phyloP scores from a whole-genome alignment of 345 rosid species.

The Pistacia vera region DNA sequence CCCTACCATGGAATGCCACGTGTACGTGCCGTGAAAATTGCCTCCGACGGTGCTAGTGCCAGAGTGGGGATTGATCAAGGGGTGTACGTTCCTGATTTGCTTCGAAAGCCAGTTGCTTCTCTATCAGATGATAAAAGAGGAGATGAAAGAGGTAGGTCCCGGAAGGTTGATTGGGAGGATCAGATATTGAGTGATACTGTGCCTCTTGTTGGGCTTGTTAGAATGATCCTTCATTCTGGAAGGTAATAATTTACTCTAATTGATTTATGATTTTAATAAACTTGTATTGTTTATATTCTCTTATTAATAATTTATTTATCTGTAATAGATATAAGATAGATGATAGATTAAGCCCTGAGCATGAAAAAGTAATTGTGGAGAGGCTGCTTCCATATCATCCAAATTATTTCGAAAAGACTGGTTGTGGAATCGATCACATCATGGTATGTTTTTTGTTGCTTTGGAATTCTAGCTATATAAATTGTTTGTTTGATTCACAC shows the following conservation, averaged over 20 bases:
- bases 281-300: background rate
- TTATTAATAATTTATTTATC: no score
- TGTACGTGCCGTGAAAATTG: background rate
- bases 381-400: constrained; percentile 21
- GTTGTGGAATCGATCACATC: constrained; percentile 11
- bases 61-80: background rate
- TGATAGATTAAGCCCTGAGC: constrained; percentile 6
- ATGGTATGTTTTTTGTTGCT: background rate
- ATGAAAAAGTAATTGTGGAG: constrained; percentile 5
- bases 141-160: background rate
- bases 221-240: constrained; percentile 17
- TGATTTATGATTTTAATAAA: background rate
- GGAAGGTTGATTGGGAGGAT: background rate
- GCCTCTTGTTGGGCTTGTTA: constrained; percentile 7
- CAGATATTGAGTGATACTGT: constrained; percentile 4
- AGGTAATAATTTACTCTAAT: background rate
- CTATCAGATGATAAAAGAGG: background rate
- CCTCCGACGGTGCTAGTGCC: background rate
- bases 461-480: background rate
- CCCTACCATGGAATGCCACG: background rate
- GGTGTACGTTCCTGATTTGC: background rate
- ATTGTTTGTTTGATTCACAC: background rate
- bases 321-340: background rate
- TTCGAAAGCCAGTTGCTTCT: constrained; percentile 6
- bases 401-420: background rate